phyloP scores from a whole-genome alignment of 257 asterid species.

The Hygrophila difformis region DNA sequence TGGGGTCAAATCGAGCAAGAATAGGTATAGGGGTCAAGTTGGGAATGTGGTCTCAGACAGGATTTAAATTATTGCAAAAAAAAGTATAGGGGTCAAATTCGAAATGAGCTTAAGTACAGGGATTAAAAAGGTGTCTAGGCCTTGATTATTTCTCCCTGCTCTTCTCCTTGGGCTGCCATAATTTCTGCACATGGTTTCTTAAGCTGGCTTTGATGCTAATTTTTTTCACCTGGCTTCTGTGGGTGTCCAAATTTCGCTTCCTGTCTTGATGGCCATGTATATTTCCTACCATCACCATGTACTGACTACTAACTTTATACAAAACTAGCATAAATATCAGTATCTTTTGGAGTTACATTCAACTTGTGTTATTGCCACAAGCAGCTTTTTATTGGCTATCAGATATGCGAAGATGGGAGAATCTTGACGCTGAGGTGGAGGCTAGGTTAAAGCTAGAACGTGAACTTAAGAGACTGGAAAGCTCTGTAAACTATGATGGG shows the following conservation, averaged over 20 bases:
- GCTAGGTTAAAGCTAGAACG: conserved; percentile 23
- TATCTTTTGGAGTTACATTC: conserved; percentile 14
- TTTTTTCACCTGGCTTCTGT: conserved; percentile 7
- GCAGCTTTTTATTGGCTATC: conserved; percentile 24
- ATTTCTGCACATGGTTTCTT: background rate
- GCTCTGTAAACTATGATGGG: conserved; percentile 20
- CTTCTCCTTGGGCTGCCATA: background rate
- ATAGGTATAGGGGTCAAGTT: no score
- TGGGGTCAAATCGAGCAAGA: no score
- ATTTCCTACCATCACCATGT: background rate
- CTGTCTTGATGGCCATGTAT: background rate
- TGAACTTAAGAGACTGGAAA: conserved; percentile 26
- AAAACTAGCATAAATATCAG: conserved; percentile 10
- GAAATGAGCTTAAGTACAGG: no score
- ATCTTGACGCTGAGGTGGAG: conserved; percentile 13
- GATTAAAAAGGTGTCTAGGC: background rate
- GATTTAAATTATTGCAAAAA: no score
- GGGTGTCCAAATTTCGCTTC: background rate
- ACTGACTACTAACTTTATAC: no score
- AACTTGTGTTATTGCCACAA: conserved; percentile 15
- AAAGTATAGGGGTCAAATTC: no score
- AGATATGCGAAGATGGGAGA: conserved; percentile 17
- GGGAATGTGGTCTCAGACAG: no score
- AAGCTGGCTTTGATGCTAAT: no score
- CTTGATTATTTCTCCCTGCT: background rate